phyloP scores from a whole-genome alignment of 2,329 filamentous ascomycete species.

The Thelonectria blattea region DNA sequence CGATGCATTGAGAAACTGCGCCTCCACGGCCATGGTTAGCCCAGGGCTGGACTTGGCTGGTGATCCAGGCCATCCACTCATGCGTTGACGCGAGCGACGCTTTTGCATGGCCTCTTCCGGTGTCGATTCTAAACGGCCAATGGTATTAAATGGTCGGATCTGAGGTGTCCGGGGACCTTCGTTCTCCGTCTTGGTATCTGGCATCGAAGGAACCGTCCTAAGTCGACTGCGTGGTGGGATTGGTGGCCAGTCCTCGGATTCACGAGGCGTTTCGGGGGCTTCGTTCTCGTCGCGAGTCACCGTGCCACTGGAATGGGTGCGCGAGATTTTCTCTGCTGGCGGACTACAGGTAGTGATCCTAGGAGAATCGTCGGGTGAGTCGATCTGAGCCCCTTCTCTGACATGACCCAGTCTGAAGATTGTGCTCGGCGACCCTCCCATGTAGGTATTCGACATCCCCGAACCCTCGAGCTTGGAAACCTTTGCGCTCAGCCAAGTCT shows the following conservation, averaged over 20 bases:
- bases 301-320: not conserved
- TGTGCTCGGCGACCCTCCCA: slow-evolving; percentile 6
- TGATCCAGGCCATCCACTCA: slow-evolving; percentile 27
- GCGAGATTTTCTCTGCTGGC: slow-evolving; percentile 19
- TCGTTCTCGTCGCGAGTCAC: slow-evolving; percentile 28
- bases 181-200: slow-evolving; percentile 22
- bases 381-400: slow-evolving; percentile 58
- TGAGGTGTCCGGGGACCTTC: slow-evolving; percentile 19
- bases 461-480: slow-evolving; percentile 53
- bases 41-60: slow-evolving; percentile 41
- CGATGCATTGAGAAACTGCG: slow-evolving; percentile 22
- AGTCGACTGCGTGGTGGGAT: slow-evolving; percentile 30
- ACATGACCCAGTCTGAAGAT: slow-evolving; percentile 48
- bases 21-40: slow-evolving; percentile 18
- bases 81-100: slow-evolving; percentile 29
- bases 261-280: slow-evolving; percentile 10
- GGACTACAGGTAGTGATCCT: not conserved
- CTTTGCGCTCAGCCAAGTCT: slow-evolving; percentile 59
- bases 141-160: slow-evolving; percentile 38
- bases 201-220: slow-evolving; percentile 36
- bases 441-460: slow-evolving; percentile 19
- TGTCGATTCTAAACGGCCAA: slow-evolving; percentile 24
- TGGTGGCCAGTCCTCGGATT: slow-evolving; percentile 4
- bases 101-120: slow-evolving; percentile 30
- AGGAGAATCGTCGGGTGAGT: slow-evolving; percentile 37